Conservation (phyloP, 768 basidiomycete genomes). For the Punctularia strigosozonata region DNA sequence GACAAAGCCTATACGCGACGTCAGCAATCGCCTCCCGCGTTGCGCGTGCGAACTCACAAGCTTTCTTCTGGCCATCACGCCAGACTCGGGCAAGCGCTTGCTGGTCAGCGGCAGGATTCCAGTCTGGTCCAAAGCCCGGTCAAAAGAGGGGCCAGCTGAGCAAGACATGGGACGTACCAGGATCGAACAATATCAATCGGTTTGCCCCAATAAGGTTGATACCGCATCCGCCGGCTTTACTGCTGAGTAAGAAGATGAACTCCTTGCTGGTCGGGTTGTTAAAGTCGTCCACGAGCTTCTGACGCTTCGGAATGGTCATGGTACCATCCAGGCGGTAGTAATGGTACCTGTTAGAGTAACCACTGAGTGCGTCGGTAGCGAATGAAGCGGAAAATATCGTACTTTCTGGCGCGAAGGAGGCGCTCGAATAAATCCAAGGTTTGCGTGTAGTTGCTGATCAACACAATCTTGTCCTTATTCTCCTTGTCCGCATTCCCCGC, state of each 20-base stretch:
- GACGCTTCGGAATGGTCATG: conserved; percentile 84
- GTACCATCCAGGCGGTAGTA: conserved; percentile 92
- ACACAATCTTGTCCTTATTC: conserved; percentile 89
- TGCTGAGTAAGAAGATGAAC: conserved; percentile 88
- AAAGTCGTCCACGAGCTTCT: conserved; percentile 94
- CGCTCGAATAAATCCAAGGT: conserved; percentile 91
- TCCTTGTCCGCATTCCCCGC: conserved; percentile 65
- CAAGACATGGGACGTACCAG: conserved; percentile 38
- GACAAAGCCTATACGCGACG: conserved; percentile 62
- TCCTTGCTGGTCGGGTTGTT: conserved; percentile 90
- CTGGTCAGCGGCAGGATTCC: conserved; percentile 98
- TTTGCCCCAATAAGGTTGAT: conserved; percentile 97
- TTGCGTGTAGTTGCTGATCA: conserved; percentile 96
- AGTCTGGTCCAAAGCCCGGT: conserved; percentile 41
- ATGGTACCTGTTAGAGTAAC: conserved; percentile 50
- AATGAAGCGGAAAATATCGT: conserved; percentile 9
- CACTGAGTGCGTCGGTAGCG: conserved; percentile 3
- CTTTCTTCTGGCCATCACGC: conserved; percentile 99
- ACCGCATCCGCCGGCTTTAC: conserved; percentile 92
- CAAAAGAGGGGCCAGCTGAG: conserved; percentile 1
- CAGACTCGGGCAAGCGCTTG: conserved; percentile 97
- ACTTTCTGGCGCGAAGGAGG: conserved; percentile 79
- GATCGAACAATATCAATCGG: conserved; percentile 90
- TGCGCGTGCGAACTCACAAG: conserved; percentile 49
- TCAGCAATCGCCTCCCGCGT: conserved; percentile 1